phyloP scores from a whole-genome alignment of 2,329 filamentous ascomycete species.

The Diaporthe vaccinii region DNA sequence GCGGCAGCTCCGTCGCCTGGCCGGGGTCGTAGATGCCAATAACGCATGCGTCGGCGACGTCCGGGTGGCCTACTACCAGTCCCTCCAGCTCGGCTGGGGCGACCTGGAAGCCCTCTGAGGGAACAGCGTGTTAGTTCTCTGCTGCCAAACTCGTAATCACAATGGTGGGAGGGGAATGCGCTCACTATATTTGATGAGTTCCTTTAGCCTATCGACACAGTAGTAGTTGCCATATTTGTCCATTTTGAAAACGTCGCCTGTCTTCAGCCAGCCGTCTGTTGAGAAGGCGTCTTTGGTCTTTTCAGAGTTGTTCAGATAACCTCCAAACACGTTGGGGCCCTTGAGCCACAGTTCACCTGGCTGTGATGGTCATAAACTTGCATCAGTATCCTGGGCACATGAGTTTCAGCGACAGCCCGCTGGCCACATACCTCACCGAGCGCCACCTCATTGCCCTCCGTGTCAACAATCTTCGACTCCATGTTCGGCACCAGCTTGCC shows the following conservation, averaged over 20 bases:
- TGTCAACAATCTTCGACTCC: conserved; percentile 83
- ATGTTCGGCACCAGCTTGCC: conserved; percentile 84
- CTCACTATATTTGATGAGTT: conserved; percentile 72
- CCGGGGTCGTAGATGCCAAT: conserved; percentile 71
- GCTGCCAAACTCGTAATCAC: neutral
- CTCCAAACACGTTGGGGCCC: conserved; percentile 84
- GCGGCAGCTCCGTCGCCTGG: conserved; percentile 76
- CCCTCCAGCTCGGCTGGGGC: conserved; percentile 75
- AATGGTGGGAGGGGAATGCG: conserved; percentile 22
- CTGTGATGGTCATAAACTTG: conserved; percentile 46
- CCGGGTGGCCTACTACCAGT: conserved; percentile 56
- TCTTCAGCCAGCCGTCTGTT: conserved; percentile 87
- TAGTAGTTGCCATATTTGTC: conserved; percentile 86
- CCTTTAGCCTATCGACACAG: conserved; percentile 89
- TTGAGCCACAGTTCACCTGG: conserved; percentile 83
- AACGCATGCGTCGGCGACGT: conserved; percentile 72
- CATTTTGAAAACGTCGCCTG: conserved; percentile 86
- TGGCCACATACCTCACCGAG: conserved; percentile 57
- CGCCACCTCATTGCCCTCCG: conserved; percentile 68
- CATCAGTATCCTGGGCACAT: neutral
- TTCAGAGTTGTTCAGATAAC: conserved; percentile 81
- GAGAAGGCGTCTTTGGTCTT: conserved; percentile 80
- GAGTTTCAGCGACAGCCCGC: neutral
- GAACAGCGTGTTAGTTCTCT: conserved; percentile 42
- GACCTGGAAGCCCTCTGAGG: conserved; percentile 79